Conservation (phyloP, 2,329 filamentous ascomycete genomes). For the Ophiostoma triangulosporum region DNA sequence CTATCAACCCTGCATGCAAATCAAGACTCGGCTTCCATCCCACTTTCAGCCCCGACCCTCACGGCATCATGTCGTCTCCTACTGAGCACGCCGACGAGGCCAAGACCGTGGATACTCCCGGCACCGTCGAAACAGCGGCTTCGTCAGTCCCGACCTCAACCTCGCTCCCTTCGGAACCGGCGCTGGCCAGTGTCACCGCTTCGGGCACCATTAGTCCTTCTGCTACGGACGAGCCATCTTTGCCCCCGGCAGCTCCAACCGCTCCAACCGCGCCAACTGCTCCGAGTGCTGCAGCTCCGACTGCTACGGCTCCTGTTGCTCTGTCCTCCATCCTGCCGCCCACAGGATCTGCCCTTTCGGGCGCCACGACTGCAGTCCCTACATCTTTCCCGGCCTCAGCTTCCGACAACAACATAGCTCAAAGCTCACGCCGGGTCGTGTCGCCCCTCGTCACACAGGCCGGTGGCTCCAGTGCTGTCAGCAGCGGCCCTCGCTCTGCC, state of each 20-base stretch:
- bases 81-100: background rate
- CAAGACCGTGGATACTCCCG: background rate
- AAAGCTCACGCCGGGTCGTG: slow-evolving; percentile 4
- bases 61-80: background rate
- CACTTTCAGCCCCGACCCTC: background rate
- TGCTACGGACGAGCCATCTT: background rate
- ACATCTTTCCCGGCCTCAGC: background rate
- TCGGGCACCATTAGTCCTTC: slow-evolving; percentile 10
- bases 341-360: background rate
- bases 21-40: background rate
- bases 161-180: background rate
- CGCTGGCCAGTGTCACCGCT: background rate
- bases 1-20: background rate
- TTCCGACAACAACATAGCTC: background rate
- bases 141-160: background rate
- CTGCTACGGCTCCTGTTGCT: background rate
- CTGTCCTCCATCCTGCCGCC: slow-evolving; percentile 2
- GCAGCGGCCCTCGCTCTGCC: slow-evolving; percentile 14
- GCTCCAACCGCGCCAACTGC: background rate
- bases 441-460: slow-evolving; percentile 6
- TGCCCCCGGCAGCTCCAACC: too few relatives aligned
- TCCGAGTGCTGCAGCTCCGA: background rate
- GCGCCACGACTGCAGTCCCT: background rate
- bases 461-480: background rate
- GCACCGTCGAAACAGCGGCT: background rate